Base-by-base conservation (phyloP, 495 filamentous ascomycete species). In the Hypoxylon trugodes region DNA sequence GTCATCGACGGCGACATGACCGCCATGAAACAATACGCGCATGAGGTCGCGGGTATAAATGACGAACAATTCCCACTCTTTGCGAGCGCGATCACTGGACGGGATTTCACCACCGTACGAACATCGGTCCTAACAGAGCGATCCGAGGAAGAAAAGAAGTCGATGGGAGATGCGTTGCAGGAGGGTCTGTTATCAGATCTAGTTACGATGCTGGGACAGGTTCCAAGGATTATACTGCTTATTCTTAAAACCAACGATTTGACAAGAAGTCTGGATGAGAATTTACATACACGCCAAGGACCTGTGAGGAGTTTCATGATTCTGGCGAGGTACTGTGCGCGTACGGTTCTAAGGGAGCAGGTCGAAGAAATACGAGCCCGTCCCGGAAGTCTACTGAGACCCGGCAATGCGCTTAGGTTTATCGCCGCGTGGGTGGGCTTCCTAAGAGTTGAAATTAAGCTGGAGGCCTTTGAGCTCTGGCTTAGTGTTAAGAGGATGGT, bases 201-300 rank as follows among this genome's bases (percentile, higher is more conserved):
- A 7, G 90, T 99, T 7, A 90, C 94, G 55, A 79, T 99, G 66
- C 82, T 99, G 6, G 90, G 91, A 25, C 86, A 91, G 62, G 92
- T 99, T 1, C 96, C 96, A 4, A 79, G 92, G 9, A 89, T 98
- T 54, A 96, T 99, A 33, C 82, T 99, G 12, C 79, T 99, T 4
- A 97, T 99, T 65, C 82, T 99, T 49, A 99, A 99, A 77, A 99
- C 96, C 1, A 99, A 99, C 72, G 96, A 99, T 74, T 78, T 99
- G 35, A 99, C 95, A 22, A 87, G 96, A 59, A 94, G 89, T 61
- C 84, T 99, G 24, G 96, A 99, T 67, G 96, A 98, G 75, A 92
- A 88, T 74, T 82, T 99, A 10, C 91, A 97, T 53, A 98, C 95
- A 15, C 82, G 89, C 8, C 88, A 92, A 66, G 96, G 95, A 0